phyloP scores from a whole-genome alignment of 202 grass and related monocot genomes.

The Hordeum pubiflorum region DNA sequence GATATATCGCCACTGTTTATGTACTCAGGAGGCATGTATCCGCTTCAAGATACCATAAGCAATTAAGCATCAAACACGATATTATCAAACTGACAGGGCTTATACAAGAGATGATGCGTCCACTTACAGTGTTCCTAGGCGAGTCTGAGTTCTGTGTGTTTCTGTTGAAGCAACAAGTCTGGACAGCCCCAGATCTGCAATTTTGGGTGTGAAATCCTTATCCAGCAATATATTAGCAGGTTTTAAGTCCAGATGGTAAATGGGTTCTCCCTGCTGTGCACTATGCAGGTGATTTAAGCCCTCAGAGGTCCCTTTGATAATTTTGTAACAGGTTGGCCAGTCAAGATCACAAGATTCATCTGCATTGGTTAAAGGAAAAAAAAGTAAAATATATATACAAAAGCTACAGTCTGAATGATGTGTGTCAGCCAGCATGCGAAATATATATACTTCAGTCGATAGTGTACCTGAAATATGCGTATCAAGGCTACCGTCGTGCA shows the following conservation, averaged over 20 bases:
- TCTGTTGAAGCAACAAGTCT: neutral
- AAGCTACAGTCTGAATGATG: too few relatives aligned
- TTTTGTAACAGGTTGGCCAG: neutral
- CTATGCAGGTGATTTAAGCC: slow-evolving; percentile 27
- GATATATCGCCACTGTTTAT: neutral
- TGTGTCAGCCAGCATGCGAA: too few relatives aligned
- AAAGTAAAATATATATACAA: neutral
- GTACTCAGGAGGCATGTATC: neutral
- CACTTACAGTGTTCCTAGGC: neutral
- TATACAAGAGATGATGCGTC: too few relatives aligned
- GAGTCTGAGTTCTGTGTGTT: neutral
- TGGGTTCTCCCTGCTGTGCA: neutral
- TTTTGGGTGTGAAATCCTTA: slow-evolving; percentile 21
- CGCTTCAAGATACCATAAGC: neutral
- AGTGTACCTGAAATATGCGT: too few relatives aligned
- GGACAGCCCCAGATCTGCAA: slow-evolving; percentile 35
- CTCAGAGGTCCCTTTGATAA: neutral
- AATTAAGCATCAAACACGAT: too few relatives aligned
- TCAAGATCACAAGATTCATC: neutral
- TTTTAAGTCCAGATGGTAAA: slow-evolving; percentile 36
- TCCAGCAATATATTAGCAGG: neutral
- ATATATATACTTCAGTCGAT: too few relatives aligned
- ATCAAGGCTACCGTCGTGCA: too few relatives aligned
- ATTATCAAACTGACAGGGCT: too few relatives aligned
- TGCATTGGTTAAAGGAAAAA: neutral